These are phyloP conservation scores for Raffaelea arxii DNA, from an alignment of 2,329 filamentous ascomycete genomes.

Conservation along the genomic window DNA sequence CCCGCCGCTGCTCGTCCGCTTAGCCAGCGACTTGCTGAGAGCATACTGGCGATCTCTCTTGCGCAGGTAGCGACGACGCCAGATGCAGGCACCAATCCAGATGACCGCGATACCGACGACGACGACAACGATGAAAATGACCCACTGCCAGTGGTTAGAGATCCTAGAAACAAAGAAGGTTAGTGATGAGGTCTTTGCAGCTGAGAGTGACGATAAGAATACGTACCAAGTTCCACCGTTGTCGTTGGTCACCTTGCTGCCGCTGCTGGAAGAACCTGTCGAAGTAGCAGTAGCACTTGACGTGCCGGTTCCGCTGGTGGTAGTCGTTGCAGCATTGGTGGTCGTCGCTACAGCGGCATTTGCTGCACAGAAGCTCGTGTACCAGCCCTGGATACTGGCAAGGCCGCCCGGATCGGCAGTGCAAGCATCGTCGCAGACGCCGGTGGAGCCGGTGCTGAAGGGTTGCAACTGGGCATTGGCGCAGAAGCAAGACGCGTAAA, in stretches of 20 bases:
- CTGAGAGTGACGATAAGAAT: background rate
- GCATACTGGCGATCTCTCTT: constrained; percentile 52
- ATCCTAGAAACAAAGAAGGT: constrained; percentile 37
- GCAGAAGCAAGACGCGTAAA: constrained; percentile 68
- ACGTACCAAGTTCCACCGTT: constrained; percentile 6
- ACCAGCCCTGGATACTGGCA: constrained; percentile 59
- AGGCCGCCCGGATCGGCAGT: constrained; percentile 38
- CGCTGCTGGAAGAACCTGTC: background rate
- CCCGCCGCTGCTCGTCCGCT: constrained; percentile 14
- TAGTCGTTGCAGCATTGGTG: constrained; percentile 17
- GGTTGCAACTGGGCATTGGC: constrained; percentile 46
- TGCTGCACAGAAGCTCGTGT: constrained; percentile 50
- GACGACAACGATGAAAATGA: constrained; percentile 70
- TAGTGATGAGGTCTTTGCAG: background rate
- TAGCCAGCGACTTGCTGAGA: constrained; percentile 31
- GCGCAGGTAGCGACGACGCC: constrained; percentile 64
- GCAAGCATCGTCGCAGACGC: constrained; percentile 55
- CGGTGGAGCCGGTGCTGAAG: constrained; percentile 45
- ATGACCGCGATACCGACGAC: constrained; percentile 57
- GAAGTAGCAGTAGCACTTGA: background rate
- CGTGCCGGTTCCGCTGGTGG: background rate
- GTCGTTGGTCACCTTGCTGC: constrained; percentile 1
- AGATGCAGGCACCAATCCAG: constrained; percentile 58
- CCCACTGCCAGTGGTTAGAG: constrained; percentile 65
- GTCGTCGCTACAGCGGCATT: constrained; percentile 25